phyloP scores from a whole-genome alignment of 345 rosid genomes.

The Gossypium thurberi region DNA sequence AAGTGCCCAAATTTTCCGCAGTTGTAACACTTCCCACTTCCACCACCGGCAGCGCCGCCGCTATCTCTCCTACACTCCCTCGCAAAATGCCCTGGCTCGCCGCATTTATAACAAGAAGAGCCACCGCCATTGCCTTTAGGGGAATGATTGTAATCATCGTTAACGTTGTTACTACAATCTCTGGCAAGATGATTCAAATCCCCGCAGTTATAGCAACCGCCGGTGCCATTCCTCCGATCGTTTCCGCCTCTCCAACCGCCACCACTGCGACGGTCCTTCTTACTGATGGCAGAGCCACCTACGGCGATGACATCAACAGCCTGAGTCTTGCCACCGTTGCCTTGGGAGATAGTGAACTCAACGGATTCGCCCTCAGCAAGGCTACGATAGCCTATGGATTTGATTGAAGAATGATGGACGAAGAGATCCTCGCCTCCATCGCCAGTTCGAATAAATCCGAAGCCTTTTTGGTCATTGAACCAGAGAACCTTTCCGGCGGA shows the following conservation, averaged over 20 bases:
- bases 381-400: slow-evolving; percentile 57
- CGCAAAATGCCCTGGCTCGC: slow-evolving; percentile 40
- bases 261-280: slow-evolving; percentile 25
- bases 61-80: slow-evolving; percentile 36
- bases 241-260: slow-evolving; percentile 15
- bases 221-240: slow-evolving; percentile 8
- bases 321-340: slow-evolving; percentile 33
- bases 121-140: slow-evolving; percentile 27
- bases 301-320: slow-evolving; percentile 49
- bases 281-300: slow-evolving; percentile 32
- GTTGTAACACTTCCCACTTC: slow-evolving; percentile 41
- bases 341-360: slow-evolving; percentile 33
- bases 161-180: slow-evolving; percentile 27
- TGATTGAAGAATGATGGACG: slow-evolving; percentile 63
- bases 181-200: slow-evolving; percentile 33
- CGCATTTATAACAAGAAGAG: slow-evolving; percentile 41
- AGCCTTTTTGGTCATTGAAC: slow-evolving; percentile 60
- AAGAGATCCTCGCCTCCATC: slow-evolving; percentile 67
- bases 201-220: slow-evolving; percentile 33
- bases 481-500: slow-evolving; percentile 53
- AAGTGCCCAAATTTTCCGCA: slow-evolving; percentile 58
- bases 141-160: neutral
- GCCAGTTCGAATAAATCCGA: slow-evolving; percentile 68
- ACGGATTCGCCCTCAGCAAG: slow-evolving; percentile 48
- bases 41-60: slow-evolving; percentile 27